These are phyloP conservation scores for Letharia columbiana DNA, from an alignment of 495 filamentous ascomycete genomes.

Conservation along the genomic window DNA sequence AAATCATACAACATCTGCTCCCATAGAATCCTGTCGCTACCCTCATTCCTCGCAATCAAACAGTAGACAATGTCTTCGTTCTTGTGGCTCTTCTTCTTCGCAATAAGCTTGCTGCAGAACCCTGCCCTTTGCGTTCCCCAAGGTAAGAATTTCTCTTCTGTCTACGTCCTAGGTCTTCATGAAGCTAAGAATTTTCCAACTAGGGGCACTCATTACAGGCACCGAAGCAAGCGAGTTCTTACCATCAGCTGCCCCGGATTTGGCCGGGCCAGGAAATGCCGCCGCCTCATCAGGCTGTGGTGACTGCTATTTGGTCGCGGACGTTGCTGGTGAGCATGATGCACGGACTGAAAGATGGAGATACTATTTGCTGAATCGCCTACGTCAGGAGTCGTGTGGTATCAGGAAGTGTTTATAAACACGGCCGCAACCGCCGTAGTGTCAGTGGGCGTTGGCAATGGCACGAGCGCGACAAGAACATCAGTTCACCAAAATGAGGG, in stretches of 20 bases:
- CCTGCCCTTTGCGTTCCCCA: slow-evolving; percentile 6
- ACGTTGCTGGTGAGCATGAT: slow-evolving; percentile 15
- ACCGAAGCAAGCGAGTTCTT: slow-evolving; percentile 10
- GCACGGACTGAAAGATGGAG: neutral
- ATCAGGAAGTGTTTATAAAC: slow-evolving; percentile 25
- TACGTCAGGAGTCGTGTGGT: slow-evolving; percentile 21
- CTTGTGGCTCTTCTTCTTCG: neutral
- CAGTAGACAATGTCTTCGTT: slow-evolving; percentile 6
- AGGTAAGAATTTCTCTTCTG: neutral
- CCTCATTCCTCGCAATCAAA: neutral
- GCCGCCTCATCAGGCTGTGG: slow-evolving; percentile 9
- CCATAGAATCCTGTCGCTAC: neutral
- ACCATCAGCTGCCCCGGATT: slow-evolving; percentile 17
- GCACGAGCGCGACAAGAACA: slow-evolving; percentile 20
- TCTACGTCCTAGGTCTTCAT: neutral
- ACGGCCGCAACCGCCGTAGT: slow-evolving; percentile 22
- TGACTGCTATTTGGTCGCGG: slow-evolving; percentile 23
- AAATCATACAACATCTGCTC: neutral
- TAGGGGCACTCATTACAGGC: slow-evolving; percentile 15
- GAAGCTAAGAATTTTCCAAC: slow-evolving; percentile 1
- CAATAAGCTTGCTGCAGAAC: neutral
- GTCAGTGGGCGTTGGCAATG: slow-evolving; percentile 19
- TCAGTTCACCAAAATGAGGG: slow-evolving; percentile 21
- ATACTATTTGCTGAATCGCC: neutral
- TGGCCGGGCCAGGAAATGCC: slow-evolving; percentile 7